Base-by-base conservation (phyloP, 129 eudicot species). In the carrot (Daucus carota) region DNA sequence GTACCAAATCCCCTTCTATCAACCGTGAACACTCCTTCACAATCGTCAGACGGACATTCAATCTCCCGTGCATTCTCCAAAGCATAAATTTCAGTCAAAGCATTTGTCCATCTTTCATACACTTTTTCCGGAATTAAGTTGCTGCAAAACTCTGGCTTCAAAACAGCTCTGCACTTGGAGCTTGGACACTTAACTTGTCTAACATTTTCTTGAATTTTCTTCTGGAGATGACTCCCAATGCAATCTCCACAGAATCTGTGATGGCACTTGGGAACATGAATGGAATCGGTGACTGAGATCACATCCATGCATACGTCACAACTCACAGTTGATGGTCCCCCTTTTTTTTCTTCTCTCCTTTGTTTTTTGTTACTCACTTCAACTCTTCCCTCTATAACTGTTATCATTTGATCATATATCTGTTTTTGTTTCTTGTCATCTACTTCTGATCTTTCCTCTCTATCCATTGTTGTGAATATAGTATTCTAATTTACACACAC, bases 231-330 rank as follows among this genome's bases (percentile, higher is more conserved):
- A 65, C 40, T 32, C 70, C 2, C 38, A 16, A 65, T 14, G n/a
- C 70, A 65, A 16, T 65, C 70, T 29, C n/a, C 4, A 65, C 70
- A 65, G 18, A 65, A 65, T 14, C 13, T 29, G 40, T 65, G 70
- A 65, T 65, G 13, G 41, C 70, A 65, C n/a, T 65, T 65, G n/a
- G 40, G 70, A 32, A 65, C 20, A 32, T 32, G 40, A 65, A 65
- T 13, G 3, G 70, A 28, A 32, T 29, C 18, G 22, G 9, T 65
- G n/a, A 65, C 31, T 29, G 70, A 15, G 36, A 28, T 65, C 20
- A 65, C 70, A 65, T 65, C 70, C 70, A 65, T 65, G 40, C 70
- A 65, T 28, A 31, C 22, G 17, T 65, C 70, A 6, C 70, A 65
- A 31, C 70, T 65, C 36, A 18, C 41, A 4, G 20, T 29, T 32